phyloP scores from a whole-genome alignment of 208 protist species.

The Herpetomonas samuelpessoai region DNA sequence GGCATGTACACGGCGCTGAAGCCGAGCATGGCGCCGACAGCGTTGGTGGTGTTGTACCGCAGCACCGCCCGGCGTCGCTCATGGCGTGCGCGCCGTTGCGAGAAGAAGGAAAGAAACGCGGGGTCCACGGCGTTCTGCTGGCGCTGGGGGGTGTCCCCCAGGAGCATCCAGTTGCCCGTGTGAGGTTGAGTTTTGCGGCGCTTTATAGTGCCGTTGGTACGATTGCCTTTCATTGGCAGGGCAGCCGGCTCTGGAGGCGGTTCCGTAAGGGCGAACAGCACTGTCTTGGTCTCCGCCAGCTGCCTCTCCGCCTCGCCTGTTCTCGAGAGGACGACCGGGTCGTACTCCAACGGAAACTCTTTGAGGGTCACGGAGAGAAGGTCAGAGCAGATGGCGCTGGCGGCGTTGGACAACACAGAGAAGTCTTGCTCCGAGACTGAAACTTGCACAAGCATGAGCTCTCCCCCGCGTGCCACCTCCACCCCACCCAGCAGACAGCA shows the following conservation, averaged over 20 bases:
- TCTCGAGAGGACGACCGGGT: slow-evolving; percentile 4
- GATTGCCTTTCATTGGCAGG: no score
- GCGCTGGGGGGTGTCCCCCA: no score
- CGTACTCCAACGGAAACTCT: not conserved
- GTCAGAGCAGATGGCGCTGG: not conserved
- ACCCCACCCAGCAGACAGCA: slow-evolving; percentile 8
- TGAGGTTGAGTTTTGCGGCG: no score
- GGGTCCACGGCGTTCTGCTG: no score
- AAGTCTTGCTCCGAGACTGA: slow-evolving; percentile 40
- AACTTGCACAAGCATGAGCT: slow-evolving; percentile 45
- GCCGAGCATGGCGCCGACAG: not conserved
- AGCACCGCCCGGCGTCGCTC: not conserved
- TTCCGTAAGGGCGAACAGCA: no score
- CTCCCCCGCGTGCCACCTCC: not conserved
- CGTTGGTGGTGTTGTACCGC: not conserved
- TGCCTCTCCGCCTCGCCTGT: no score
- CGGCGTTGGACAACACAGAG: slow-evolving; percentile 10
- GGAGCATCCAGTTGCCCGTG: no score
- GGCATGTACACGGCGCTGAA: not conserved
- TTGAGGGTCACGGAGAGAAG: not conserved
- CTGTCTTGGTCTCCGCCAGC: no score
- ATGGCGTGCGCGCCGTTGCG: not conserved
- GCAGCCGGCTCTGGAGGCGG: no score
- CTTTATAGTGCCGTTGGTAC: no score
- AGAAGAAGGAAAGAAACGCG: not conserved